These are phyloP conservation scores for Chaetomium tenue DNA, from an alignment of 495 filamentous ascomycete species.

Conservation along the genomic window DNA sequence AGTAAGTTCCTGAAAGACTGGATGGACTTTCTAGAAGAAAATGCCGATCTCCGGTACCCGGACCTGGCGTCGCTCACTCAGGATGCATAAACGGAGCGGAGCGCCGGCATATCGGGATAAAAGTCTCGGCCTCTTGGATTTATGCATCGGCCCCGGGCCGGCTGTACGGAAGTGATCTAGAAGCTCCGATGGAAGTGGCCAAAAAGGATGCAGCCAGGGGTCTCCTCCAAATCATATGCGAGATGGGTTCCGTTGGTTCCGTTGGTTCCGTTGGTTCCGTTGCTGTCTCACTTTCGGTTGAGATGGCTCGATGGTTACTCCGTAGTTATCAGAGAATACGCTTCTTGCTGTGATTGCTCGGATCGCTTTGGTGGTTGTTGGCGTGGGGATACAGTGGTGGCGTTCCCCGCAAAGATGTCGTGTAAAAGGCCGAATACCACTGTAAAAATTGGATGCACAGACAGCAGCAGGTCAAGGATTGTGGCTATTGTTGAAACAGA, in stretches of 20 bases:
- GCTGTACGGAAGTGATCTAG: conserved; percentile 2
- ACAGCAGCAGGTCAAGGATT: no score
- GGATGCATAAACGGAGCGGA: conserved; percentile 27
- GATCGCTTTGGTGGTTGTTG: neutral
- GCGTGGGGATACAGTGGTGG: neutral
- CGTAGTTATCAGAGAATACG: conserved; percentile 15
- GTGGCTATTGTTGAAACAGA: no score
- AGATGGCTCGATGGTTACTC: neutral
- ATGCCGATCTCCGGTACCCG: conserved; percentile 82
- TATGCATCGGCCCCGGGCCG: conserved; percentile 13
- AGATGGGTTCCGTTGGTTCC: neutral
- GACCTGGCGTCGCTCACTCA: conserved; percentile 57
- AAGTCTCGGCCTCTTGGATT: neutral
- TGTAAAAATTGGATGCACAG: no score
- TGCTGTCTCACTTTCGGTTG: neutral
- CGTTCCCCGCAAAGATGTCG: neutral
- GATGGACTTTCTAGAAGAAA: conserved; percentile 84
- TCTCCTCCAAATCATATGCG: neutral
- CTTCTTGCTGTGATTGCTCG: neutral
- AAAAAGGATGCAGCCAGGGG: neutral
- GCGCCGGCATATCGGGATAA: neutral
- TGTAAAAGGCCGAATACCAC: no score
- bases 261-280: neutral
- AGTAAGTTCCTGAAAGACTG: conserved; percentile 80
- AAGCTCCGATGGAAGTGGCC: neutral